These are phyloP conservation scores for Cyberlindnera americana DNA, from an alignment of 805 yeast genomes.

Conservation along the genomic window DNA sequence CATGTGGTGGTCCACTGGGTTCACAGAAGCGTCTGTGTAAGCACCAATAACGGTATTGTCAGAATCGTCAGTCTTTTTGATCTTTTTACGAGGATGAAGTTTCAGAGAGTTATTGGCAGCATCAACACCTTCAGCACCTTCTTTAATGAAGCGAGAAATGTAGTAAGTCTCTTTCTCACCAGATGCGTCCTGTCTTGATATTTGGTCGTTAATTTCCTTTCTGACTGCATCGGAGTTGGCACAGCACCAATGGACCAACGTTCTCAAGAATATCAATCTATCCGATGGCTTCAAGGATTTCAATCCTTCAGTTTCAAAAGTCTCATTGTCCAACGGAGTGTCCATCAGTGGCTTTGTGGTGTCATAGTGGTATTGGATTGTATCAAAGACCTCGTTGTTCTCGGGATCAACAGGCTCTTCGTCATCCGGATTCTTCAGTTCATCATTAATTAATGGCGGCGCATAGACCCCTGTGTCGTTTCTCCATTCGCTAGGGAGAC, in stretches of 20 bases:
- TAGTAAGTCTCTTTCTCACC: conserved; percentile 28
- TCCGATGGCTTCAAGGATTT: conserved; percentile 21
- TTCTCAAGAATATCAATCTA: conserved; percentile 23
- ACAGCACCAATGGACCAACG: conserved; percentile 23
- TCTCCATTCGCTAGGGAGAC: conserved; percentile 30
- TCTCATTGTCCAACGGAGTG: conserved; percentile 23
- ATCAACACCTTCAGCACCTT: conserved; percentile 22
- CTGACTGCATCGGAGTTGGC: conserved; percentile 20
- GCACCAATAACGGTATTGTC: conserved; percentile 6
- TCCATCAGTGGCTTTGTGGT: conserved; percentile 14
- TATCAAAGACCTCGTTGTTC: conserved; percentile 19
- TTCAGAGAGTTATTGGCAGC: conserved; percentile 16
- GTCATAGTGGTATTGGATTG: conserved; percentile 11
- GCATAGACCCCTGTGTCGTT: conserved; percentile 22
- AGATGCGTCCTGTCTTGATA: conserved; percentile 18
- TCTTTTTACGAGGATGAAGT: conserved; percentile 15
- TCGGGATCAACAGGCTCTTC: conserved; percentile 22
- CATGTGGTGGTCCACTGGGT: conserved; percentile 21
- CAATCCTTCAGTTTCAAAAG: conserved; percentile 19
- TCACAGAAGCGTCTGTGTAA: conserved; percentile 18
- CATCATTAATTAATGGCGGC: conserved; percentile 3
- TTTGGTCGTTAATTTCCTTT: conserved; percentile 9
- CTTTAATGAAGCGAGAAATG: conserved; percentile 23
- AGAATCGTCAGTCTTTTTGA: conserved; percentile 9
- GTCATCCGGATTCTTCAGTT: conserved; percentile 7